Evolutionary conservation across 2,329 filamentous ascomycete genomes (phyloP).

Genomic region (Trichoderma sp.): DNA sequence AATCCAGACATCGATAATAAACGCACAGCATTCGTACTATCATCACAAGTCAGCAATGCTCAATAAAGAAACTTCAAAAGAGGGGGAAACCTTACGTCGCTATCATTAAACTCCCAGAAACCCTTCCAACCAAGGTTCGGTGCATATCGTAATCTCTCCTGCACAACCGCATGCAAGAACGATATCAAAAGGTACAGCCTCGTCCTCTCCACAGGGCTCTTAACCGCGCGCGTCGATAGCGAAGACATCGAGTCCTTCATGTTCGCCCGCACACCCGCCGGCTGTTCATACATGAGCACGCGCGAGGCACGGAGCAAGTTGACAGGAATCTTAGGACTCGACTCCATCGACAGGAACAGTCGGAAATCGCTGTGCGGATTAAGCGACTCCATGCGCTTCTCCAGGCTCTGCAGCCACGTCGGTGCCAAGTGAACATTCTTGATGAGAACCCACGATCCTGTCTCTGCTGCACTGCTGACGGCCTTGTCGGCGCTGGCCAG

Average conservation of each 20-base stretch:
- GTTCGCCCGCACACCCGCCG: conserved; percentile 91
- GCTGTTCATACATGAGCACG: conserved; percentile 97
- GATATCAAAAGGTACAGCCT: conserved; percentile 87
- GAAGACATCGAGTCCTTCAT: conserved; percentile 97
- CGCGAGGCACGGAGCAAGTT: conserved; percentile 90
- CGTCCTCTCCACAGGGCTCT: conserved; percentile 84
- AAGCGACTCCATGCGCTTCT: conserved; percentile 93
- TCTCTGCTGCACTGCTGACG: conserved; percentile 85
- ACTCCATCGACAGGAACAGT: conserved; percentile 97
- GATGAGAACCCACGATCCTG: conserved; percentile 92
- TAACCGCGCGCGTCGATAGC: conserved; percentile 69
- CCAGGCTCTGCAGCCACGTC: conserved; percentile 92
- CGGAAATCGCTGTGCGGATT: conserved; percentile 93
- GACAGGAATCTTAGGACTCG: conserved; percentile 93
- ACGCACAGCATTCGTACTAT: conserved; percentile 93
- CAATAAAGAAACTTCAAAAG: neutral
- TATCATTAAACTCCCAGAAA: conserved; percentile 99
- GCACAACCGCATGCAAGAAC: conserved; percentile 93
- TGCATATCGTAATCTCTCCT: conserved; percentile 91
- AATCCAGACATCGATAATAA: conserved; percentile 94
- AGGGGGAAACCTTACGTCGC: conserved; percentile 68
- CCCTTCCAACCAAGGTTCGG: conserved; percentile 95
- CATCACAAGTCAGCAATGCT: conserved; percentile 17
- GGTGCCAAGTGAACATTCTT: conserved; percentile 98
- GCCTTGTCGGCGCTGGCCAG: conserved; percentile 92